Evolutionary conservation across 129 eudicot species (phyloP), one percentile per base, ranked within the genome.

Genomic region (Arctium lappa): DNA sequence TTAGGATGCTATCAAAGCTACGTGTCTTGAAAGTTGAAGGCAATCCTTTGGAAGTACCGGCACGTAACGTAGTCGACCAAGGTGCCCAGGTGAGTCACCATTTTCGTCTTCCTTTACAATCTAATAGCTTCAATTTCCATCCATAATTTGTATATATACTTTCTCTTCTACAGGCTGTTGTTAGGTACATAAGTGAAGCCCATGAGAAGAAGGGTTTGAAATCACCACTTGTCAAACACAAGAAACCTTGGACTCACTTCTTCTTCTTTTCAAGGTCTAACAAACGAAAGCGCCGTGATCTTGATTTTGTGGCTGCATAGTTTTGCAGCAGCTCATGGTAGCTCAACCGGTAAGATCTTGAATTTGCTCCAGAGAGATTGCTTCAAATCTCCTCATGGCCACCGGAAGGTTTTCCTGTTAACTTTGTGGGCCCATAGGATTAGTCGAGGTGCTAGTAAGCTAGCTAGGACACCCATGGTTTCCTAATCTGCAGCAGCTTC

Each of bases 11-110:
- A 50, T 74, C 91, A 1, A 77, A 75, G 73, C 82, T 95, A 44
- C 92, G 91, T 1, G 86, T 86, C 65, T 77, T 95, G 84, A 89
- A 87, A 32, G 89, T 88, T 29, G 99, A 95, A 72, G 97, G 96
- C 10, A 95, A 93, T 86, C 99, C 99, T 46, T 88, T 95, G 79
- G 93, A 89, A 70, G 74, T 88, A 74, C 99, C 99, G 4, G 91
- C 97, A 39, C 75, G 77, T 80, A 81, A 88, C 37, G 83, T 93
- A 13, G 74, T 88, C 74, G 91, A 88, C 69, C 78, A 69, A 86
- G 97, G 99, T 44, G 86, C 97, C 32, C 92, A 93, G 93, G 99
- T 95, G 33, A 73, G 39, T 74, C 12, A 13, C 69, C 1, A 2
- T 46, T 38, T 70, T 71, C 46, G 9, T 81, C 33, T 31, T 33